Evolutionary conservation across 768 basidiomycete species (phyloP), one percentile per base, ranked within the genome.

Genomic region (Cystobasidium ongulense): DNA sequence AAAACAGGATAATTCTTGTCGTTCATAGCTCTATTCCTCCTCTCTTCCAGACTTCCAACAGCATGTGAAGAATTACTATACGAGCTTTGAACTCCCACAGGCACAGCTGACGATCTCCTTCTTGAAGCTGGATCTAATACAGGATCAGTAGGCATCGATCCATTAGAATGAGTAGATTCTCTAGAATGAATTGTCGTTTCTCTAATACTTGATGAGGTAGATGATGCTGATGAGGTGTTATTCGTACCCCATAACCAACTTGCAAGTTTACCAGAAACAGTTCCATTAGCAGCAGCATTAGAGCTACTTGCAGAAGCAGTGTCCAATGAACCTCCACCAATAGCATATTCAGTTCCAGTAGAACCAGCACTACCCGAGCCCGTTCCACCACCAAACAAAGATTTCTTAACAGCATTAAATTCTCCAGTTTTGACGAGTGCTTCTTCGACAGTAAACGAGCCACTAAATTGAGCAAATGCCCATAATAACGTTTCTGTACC

Each of bases 381-480:
- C 21, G 63, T 25, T 5, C 65, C 67, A 7, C 78, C 75, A 0
- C 73, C 76, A 5, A 78, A 62, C 7, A 80, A 43, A 0, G 63
- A n/a, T 29, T 65, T 64, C 74, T 80, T 80, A 36, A 80, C 72
- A 33, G 77, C 77, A 4, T 76, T 29, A 43, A 77, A 80, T 72
- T 80, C 79, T 29, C 71, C 72, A 18, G 76, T 75, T 65, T 79
- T 80, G 74, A 81, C 75, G 21, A 79, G 77, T 15, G 53, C 31
- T 21, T 4, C 77, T 63, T 85, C 83, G 74, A 92, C 81, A 27
- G 85, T 82, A 21, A 90, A 83, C 0, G 86, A 86, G 3, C 92
- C 92, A 5, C 86, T 82, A 36, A 93, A 84, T 72, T 92, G 90
- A 0, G 88, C 90, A 76, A 93, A 93, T 0, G 91, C 87, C 80